These are phyloP conservation scores for Thecamonas trahens DNA, from an alignment of 78 protist genomes.

Conservation along the genomic window DNA sequence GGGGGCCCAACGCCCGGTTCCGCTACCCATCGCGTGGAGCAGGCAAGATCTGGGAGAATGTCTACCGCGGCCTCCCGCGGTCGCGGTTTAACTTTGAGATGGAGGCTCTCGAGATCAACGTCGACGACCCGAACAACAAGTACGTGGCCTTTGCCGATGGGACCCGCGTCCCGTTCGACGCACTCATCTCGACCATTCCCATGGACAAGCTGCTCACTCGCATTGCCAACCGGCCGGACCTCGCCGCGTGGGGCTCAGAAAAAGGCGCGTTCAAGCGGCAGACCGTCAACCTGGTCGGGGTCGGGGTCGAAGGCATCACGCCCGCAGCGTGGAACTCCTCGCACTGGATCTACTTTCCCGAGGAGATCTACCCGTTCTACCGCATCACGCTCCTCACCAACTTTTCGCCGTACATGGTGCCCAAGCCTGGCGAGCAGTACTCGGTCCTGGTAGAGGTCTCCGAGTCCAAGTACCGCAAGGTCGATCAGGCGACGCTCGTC, in stretches of 20 bases:
- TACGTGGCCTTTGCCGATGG: neutral
- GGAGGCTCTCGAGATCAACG: neutral
- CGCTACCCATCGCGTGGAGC: slow-evolving; percentile 16
- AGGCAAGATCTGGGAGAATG: slow-evolving; percentile 3
- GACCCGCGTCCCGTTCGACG: neutral
- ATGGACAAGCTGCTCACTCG: neutral
- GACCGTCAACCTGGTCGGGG: too few relatives aligned
- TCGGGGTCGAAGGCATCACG: slow-evolving; percentile 1
- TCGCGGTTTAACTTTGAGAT: neutral
- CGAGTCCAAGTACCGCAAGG: neutral
- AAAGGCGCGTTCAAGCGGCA: slow-evolving; percentile 2
- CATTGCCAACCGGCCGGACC: neutral
- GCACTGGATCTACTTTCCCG: slow-evolving; percentile 28
- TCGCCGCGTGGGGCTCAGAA: neutral
- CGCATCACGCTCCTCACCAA: slow-evolving; percentile 25
- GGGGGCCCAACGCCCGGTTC: slow-evolving; percentile 28
- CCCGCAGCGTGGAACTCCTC: neutral
- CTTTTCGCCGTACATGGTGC: slow-evolving; percentile 6
- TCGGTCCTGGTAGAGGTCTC: neutral
- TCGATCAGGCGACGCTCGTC: slow-evolving; percentile 2
- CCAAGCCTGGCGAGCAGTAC: neutral
- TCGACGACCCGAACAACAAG: neutral
- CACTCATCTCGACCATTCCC: slow-evolving; percentile 15
- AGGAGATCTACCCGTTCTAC: slow-evolving; percentile 10
- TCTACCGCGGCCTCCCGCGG: neutral